Conservation (phyloP, 768 basidiomycete species). For the Termitomyces bulborhizus region DNA sequence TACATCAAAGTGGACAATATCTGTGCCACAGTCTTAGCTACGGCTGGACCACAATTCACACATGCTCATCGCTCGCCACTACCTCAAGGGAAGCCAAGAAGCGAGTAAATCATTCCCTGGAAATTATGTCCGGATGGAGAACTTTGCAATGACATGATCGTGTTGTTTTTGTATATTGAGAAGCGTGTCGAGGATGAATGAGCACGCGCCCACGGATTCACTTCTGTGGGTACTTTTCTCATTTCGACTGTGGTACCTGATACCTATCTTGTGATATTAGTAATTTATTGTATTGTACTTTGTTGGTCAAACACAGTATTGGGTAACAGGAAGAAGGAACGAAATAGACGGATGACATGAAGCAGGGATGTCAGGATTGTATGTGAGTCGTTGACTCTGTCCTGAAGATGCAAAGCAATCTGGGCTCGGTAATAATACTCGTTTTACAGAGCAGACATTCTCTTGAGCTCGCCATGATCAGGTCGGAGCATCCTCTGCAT, state of each 20-base stretch:
- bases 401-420: constrained; percentile 69
- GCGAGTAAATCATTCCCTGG: constrained; percentile 5
- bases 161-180: too few species aligned
- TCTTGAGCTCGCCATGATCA: constrained; percentile 69
- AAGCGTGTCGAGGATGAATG: constrained; percentile 20
- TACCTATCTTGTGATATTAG: background rate
- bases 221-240: background rate
- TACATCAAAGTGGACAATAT: background rate
- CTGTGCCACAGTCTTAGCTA: constrained; percentile 7
- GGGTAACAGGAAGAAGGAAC: background rate
- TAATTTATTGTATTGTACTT: background rate
- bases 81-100: constrained; percentile 7
- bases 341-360: too few species aligned
- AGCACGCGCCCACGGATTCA: background rate
- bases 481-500: constrained; percentile 74
- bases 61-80: constrained; percentile 16
- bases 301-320: too few species aligned
- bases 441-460: constrained; percentile 92
- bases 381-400: background rate
- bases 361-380: background rate
- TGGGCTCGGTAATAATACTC: constrained; percentile 76
- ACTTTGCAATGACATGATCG: constrained; percentile 22
- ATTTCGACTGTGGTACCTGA: too few species aligned
- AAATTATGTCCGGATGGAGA: constrained; percentile 22
- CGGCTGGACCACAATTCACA: constrained; percentile 7